phyloP scores from a whole-genome alignment of 2,329 filamentous ascomycete species.

The Penicillium brevicompactum region DNA sequence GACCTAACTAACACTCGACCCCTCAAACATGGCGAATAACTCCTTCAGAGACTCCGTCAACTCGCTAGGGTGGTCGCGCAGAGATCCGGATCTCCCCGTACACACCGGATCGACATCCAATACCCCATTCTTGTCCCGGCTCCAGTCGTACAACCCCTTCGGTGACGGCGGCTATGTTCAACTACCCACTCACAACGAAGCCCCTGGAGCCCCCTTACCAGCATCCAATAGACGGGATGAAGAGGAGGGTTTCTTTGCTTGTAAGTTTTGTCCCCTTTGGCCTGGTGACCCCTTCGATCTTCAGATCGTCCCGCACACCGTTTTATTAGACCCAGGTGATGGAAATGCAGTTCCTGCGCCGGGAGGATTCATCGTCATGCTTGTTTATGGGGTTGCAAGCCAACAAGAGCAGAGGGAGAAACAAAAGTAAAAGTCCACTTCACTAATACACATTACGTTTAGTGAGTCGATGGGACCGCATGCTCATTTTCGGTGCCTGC shows the following conservation, averaged over 20 bases:
- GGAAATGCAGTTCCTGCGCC: constrained; percentile 42
- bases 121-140: constrained; percentile 74
- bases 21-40: constrained; percentile 43
- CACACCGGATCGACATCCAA: constrained; percentile 63
- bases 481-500: constrained; percentile 88
- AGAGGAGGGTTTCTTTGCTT: constrained; percentile 90
- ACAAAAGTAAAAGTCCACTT: not conserved
- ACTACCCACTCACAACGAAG: constrained; percentile 77
- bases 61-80: constrained; percentile 89
- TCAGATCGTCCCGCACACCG: constrained; percentile 12
- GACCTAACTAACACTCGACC: constrained; percentile 7
- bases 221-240: constrained; percentile 84
- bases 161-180: constrained; percentile 79
- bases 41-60: constrained; percentile 94
- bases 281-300: constrained; percentile 20
- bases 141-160: constrained; percentile 88
- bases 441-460: constrained; percentile 30
- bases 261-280: constrained; percentile 64
- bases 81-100: constrained; percentile 74
- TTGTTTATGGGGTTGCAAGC: constrained; percentile 19
- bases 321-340: constrained; percentile 35
- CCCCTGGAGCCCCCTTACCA: constrained; percentile 80
- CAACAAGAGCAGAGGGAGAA: constrained; percentile 19
- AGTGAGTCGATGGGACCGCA: constrained; percentile 97
- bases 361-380: constrained; percentile 23